Evolutionary conservation across 495 filamentous ascomycete genomes (phyloP).

Genomic region (Friedmanniomyces endolithicus): DNA sequence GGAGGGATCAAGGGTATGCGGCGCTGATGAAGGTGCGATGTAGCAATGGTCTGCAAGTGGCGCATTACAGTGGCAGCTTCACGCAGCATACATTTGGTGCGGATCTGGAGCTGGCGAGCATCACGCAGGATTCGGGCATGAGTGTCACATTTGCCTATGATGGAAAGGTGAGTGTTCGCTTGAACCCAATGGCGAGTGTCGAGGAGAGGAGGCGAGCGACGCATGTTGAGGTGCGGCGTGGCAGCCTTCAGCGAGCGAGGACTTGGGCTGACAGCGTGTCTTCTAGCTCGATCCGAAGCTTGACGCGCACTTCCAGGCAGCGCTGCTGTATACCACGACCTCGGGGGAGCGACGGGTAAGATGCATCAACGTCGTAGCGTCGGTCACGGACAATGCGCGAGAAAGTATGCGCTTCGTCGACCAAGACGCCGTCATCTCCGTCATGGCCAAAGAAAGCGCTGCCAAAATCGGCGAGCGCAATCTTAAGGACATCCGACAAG

Average conservation of each 20-base stretch:
- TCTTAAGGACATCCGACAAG: conserved; percentile 77
- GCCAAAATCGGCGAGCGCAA: conserved; percentile 65
- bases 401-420: conserved; percentile 87
- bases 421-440: conserved; percentile 77
- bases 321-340: conserved; percentile 85
- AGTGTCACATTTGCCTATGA: conserved; percentile 91
- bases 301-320: conserved; percentile 95
- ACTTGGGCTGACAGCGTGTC: background rate
- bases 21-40: conserved; percentile 97
- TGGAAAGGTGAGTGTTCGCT: conserved; percentile 46
- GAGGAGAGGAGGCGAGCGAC: conserved; percentile 11
- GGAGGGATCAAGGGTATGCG: conserved; percentile 87
- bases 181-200: conserved; percentile 9
- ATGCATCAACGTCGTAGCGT: conserved; percentile 85
- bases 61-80: conserved; percentile 90
- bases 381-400: conserved; percentile 68
- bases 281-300: conserved; percentile 71
- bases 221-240: conserved; percentile 17
- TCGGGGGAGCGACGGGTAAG: conserved; percentile 80
- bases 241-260: background rate
- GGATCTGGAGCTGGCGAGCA: conserved; percentile 84
- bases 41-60: conserved; percentile 89
- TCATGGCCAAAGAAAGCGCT: conserved; percentile 89
- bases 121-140: conserved; percentile 89
- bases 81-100: conserved; percentile 87